Conservation (phyloP, 768 basidiomycete genomes). For the Suillus paluster region DNA sequence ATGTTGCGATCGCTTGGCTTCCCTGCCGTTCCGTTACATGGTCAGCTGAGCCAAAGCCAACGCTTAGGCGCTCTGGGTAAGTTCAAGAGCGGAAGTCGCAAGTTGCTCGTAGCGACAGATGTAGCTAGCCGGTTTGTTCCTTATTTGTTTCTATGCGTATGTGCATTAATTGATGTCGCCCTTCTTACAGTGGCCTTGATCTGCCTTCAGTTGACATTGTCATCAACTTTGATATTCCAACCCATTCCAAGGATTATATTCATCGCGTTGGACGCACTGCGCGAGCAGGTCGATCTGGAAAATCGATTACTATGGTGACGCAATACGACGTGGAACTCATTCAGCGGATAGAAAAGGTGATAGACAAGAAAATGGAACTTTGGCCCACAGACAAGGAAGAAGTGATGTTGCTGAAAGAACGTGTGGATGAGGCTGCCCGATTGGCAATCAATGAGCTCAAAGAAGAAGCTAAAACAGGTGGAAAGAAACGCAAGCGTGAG, state of each 20-base stretch:
- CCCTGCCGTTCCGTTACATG: constrained; percentile 94
- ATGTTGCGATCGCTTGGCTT: constrained; percentile 91
- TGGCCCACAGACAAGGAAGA: constrained; percentile 91
- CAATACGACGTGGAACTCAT: constrained; percentile 98
- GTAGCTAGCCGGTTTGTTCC: constrained; percentile 82
- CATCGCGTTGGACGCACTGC: constrained; percentile 98
- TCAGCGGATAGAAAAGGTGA: constrained; percentile 92
- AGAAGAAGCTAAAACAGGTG: constrained; percentile 63
- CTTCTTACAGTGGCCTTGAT: constrained; percentile 75
- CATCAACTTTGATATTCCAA: constrained; percentile 97
- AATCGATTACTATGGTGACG: constrained; percentile 95
- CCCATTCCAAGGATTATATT: constrained; percentile 98
- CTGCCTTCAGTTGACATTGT: constrained; percentile 96
- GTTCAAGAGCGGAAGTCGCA: constrained; percentile 94
- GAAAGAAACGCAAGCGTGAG: constrained; percentile 54
- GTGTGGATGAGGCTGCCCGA: constrained; percentile 85
- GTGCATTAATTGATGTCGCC: not conserved
- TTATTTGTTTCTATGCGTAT: not conserved
- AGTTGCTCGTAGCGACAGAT: constrained; percentile 93
- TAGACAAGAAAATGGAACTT: constrained; percentile 89
- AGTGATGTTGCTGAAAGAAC: constrained; percentile 82
- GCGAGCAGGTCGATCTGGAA: constrained; percentile 95
- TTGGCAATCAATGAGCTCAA: constrained; percentile 82
- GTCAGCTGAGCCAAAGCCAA: constrained; percentile 92
- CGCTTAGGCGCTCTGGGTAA: constrained; percentile 92